These are phyloP conservation scores for Pyrus betulifolia DNA, from an alignment of 306 rosid species.

Conservation along the genomic window DNA sequence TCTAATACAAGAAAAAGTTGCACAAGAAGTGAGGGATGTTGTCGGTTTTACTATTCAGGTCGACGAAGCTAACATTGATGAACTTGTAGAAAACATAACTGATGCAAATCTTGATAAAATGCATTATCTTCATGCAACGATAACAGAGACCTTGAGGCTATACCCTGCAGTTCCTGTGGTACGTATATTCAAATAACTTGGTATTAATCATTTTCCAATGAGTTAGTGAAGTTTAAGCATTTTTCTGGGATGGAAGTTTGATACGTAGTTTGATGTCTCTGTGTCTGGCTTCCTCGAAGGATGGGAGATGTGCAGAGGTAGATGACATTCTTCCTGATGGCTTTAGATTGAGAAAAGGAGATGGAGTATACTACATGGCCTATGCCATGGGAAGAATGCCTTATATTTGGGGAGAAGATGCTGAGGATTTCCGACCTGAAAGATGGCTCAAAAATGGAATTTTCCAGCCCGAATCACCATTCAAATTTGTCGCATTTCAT, in stretches of 20 bases:
- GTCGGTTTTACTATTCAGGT: constrained; percentile 18
- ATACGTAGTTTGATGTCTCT: too few species aligned
- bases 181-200: not conserved
- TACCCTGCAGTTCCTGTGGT: constrained; percentile 68
- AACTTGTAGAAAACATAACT: constrained; percentile 33
- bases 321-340: constrained; percentile 70
- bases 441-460: constrained; percentile 61
- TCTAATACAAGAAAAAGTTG: constrained; percentile 56
- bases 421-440: constrained; percentile 51
- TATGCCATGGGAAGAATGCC: constrained; percentile 75
- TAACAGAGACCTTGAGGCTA: constrained; percentile 75
- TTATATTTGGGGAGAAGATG: constrained; percentile 69
- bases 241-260: too few species aligned
- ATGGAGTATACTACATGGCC: constrained; percentile 52
- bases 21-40: constrained; percentile 51
- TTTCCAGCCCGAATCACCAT: constrained; percentile 61
- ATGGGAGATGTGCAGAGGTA: constrained; percentile 48
- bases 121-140: constrained; percentile 81
- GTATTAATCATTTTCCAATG: not conserved
- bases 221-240: too few species aligned
- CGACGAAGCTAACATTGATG: constrained; percentile 28
- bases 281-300: constrained; percentile 25
- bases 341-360: constrained; percentile 51
- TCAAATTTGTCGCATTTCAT: constrained; percentile 74
- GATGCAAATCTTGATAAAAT: constrained; percentile 51